Percentiles rank a stretch among this genome's conserved stretches.
Conservation (phyloP, 805 yeast genomes). For the Saccharomyces cerevisiae region DNA sequence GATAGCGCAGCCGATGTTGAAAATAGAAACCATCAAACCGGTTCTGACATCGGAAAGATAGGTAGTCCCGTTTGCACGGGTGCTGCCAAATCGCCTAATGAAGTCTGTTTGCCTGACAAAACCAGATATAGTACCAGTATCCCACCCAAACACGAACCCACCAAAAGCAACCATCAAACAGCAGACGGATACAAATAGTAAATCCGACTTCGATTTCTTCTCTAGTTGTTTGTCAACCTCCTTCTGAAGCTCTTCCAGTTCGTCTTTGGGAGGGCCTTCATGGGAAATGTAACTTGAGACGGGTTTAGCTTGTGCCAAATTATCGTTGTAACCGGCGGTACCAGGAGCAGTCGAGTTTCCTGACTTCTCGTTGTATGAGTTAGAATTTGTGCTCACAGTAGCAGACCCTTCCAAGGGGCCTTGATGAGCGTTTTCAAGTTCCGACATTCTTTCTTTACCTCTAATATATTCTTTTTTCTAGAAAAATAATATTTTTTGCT, state of each 20-base stretch:
- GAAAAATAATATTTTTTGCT: neutral
- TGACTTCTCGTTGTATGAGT: neutral
- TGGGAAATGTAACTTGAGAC: neutral
- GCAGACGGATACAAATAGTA: constrained; percentile 22
- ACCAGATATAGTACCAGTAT: constrained; percentile 61
- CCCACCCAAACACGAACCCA: constrained; percentile 75
- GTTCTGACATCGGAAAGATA: constrained; percentile 44
- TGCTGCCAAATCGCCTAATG: constrained; percentile 47
- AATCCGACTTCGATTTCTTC: constrained; percentile 23
- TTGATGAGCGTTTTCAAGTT: neutral
- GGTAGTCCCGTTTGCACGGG: constrained; percentile 34
- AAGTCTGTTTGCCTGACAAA: constrained; percentile 53
- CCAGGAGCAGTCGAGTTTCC: neutral
- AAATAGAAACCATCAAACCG: constrained; percentile 49
- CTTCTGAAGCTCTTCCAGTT: constrained; percentile 6
- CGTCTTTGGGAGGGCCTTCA: constrained; percentile 2
- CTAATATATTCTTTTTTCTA: neutral
- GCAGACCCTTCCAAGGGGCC: neutral
- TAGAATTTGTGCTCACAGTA: neutral
- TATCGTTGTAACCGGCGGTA: neutral
- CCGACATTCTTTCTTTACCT: neutral
- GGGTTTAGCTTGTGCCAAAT: neutral
- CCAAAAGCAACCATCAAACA: constrained; percentile 54
- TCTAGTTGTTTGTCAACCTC: constrained; percentile 12
- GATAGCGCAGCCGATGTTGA: constrained; percentile 66